These are phyloP conservation scores for Paulownia fortunei DNA, from an alignment of 257 asterid genomes.

Conservation along the genomic window DNA sequence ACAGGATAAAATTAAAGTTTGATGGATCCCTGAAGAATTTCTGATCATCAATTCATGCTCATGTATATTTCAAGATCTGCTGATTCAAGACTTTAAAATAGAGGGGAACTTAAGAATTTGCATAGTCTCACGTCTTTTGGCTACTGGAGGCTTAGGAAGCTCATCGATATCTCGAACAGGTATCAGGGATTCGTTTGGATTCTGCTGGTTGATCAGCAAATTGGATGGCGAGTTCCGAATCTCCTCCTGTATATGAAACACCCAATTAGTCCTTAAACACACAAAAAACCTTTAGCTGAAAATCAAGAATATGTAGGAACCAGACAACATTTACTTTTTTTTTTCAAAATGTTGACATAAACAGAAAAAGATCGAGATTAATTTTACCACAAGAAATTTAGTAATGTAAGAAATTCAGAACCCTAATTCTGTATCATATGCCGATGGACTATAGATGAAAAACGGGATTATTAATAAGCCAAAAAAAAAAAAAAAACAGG, in stretches of 20 bases:
- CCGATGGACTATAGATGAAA: too few relatives aligned
- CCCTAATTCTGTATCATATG: background rate
- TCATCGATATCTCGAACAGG: slow-evolving; percentile 82
- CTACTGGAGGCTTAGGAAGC: slow-evolving; percentile 84
- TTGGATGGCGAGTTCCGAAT: slow-evolving; percentile 69
- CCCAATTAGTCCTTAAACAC: background rate
- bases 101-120: background rate
- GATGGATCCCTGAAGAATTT: background rate
- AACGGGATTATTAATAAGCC: background rate
- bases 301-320: background rate
- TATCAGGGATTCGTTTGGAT: slow-evolving; percentile 59
- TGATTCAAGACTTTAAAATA: too few relatives aligned
- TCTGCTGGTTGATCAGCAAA: slow-evolving; percentile 66
- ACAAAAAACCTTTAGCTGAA: background rate
- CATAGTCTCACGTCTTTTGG: slow-evolving; percentile 78
- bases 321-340: background rate
- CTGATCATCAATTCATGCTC: too few relatives aligned
- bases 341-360: background rate
- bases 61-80: background rate
- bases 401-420: background rate
- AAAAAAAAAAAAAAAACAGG: background rate
- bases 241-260: slow-evolving; percentile 64
- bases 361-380: too few relatives aligned
- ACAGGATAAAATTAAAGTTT: background rate
- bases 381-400: too few relatives aligned